phyloP scores from a whole-genome alignment of 345 rosid genomes.

The Eucalyptus marginata region DNA sequence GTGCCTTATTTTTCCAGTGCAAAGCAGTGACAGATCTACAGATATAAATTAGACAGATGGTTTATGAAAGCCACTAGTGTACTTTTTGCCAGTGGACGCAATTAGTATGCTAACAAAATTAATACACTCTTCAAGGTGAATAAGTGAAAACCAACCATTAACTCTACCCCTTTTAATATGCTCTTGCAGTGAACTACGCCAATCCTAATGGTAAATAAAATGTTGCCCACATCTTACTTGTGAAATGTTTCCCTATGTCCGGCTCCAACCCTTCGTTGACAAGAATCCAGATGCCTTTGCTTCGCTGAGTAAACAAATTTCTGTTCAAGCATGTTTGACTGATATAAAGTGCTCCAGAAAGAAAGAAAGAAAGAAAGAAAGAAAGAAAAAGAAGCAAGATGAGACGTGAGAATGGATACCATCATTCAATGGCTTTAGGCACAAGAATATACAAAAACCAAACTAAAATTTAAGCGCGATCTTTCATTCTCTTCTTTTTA shows the following conservation, averaged over 20 bases:
- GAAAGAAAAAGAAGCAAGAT: background rate
- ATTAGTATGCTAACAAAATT: background rate
- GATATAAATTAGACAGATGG: background rate
- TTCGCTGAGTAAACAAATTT: background rate
- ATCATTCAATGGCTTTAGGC: background rate
- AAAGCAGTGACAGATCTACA: background rate
- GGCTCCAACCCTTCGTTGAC: background rate
- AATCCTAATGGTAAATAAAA: background rate
- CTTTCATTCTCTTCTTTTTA: background rate
- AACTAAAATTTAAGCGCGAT: background rate
- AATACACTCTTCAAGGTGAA: background rate
- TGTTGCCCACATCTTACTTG: background rate
- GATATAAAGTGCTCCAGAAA: background rate
- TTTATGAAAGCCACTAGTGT: background rate
- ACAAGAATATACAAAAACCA: background rate
- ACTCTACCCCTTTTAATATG: background rate
- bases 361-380: background rate
- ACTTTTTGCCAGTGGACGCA: background rate
- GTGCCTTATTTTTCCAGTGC: background rate
- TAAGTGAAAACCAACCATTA: background rate
- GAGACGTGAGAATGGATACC: background rate
- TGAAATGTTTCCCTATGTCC: background rate
- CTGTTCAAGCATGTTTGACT: background rate
- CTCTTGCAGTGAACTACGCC: background rate
- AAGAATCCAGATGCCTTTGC: background rate